Evolutionary conservation across 1,139 yeast genomes (phyloP).

Genomic region (Pichia sp.): DNA sequence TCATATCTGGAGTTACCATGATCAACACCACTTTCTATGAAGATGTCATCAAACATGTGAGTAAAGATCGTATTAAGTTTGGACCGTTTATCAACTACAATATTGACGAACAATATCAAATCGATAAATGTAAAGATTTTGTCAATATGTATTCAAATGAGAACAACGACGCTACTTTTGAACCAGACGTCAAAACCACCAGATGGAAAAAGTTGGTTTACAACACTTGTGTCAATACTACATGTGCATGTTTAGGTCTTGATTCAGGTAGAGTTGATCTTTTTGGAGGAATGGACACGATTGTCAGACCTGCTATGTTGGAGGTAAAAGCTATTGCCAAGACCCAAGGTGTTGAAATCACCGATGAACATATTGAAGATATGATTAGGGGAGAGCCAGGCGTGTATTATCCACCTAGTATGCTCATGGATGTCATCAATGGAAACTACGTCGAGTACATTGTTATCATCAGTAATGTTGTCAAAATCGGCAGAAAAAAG

Average conservation of each 20-base stretch:
- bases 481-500: constrained; percentile 46
- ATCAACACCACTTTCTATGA: constrained; percentile 57
- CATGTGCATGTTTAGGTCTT: constrained; percentile 45
- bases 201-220: constrained; percentile 70
- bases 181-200: constrained; percentile 42
- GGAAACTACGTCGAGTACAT: constrained; percentile 64
- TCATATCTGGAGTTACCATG: constrained; percentile 61
- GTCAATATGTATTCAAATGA: constrained; percentile 40
- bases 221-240: constrained; percentile 57
- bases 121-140: constrained; percentile 30
- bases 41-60: constrained; percentile 42
- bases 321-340: constrained; percentile 56
- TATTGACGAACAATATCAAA: constrained; percentile 25
- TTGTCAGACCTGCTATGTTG: constrained; percentile 53
- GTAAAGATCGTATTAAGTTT: constrained; percentile 40
- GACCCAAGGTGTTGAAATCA: constrained; percentile 42
- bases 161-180: constrained; percentile 35
- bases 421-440: constrained; percentile 55
- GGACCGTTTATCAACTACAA: constrained; percentile 43
- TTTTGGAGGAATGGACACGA: constrained; percentile 38
- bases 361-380: constrained; percentile 7
- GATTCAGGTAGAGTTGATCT: constrained; percentile 55
- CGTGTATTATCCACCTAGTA: constrained; percentile 14
- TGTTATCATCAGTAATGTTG: constrained; percentile 63
- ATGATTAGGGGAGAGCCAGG: constrained; percentile 11